These are phyloP conservation scores for Carex pumila DNA, from an alignment of 176 grass and related monocot genomes.

Conservation along the genomic window DNA sequence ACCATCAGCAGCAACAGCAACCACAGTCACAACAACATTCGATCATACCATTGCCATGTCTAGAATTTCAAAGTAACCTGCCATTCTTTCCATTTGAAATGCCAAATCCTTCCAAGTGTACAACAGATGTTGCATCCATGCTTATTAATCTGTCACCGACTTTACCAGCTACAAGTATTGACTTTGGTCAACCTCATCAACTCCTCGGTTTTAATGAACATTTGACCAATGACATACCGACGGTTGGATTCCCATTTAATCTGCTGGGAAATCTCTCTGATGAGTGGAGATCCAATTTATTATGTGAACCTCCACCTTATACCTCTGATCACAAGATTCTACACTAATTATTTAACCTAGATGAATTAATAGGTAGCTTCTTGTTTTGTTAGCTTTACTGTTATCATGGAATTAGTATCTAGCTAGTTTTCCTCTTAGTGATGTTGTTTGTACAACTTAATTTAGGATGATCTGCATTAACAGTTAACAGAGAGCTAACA, in stretches of 20 bases:
- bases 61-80: slow-evolving; percentile 11
- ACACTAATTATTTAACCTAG: slow-evolving; percentile 23
- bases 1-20: slow-evolving; percentile 36
- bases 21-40: slow-evolving; percentile 23
- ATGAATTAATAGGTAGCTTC: slow-evolving; percentile 1
- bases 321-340: slow-evolving; percentile 41
- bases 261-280: slow-evolving; percentile 42
- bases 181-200: slow-evolving; percentile 44
- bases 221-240: not conserved
- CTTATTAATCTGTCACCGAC: slow-evolving; percentile 47
- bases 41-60: not conserved
- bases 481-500: slow-evolving; percentile 51
- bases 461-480: not conserved
- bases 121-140: slow-evolving; percentile 64
- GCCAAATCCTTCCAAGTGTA: slow-evolving; percentile 18
- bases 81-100: slow-evolving; percentile 28
- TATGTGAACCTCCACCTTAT: slow-evolving; percentile 62
- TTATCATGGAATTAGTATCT: slow-evolving; percentile 37
- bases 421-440: slow-evolving; percentile 22
- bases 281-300: slow-evolving; percentile 60
- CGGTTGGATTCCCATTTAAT: slow-evolving; percentile 48
- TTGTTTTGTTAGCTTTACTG: slow-evolving; percentile 49
- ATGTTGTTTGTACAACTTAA: slow-evolving; percentile 8
- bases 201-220: slow-evolving; percentile 23
- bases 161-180: slow-evolving; percentile 41